A percentile compares a stretch with the other conserved stretches of the same genome.
Conservation (phyloP, 495 filamentous ascomycete species). For the Darksidea phi region DNA sequence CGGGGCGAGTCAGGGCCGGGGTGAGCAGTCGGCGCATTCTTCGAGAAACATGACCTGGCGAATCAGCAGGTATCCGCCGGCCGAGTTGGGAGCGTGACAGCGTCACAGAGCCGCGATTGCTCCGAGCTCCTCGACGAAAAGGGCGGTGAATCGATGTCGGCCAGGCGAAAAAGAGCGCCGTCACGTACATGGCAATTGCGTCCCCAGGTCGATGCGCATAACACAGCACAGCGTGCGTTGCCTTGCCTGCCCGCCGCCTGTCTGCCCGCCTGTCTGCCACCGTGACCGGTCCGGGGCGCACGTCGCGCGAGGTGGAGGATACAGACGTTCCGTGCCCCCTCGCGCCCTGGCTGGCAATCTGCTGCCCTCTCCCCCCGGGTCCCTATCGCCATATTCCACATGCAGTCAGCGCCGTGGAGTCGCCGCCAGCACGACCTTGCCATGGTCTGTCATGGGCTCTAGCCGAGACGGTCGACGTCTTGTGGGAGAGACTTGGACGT, state of each 20-base stretch:
- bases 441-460: constrained; percentile 28
- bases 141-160: constrained; percentile 29
- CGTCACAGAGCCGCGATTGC: constrained; percentile 30
- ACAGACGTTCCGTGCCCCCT: constrained; percentile 10
- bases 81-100: constrained; percentile 22
- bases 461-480: neutral
- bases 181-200: constrained; percentile 1
- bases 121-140: constrained; percentile 30
- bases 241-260: neutral
- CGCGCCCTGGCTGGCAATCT: constrained; percentile 12
- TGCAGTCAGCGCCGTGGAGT: neutral
- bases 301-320: constrained; percentile 13
- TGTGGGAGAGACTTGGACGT: neutral
- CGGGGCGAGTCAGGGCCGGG: constrained; percentile 20
- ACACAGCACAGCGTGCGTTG: neutral
- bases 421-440: constrained; percentile 5
- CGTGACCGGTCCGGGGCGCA: constrained; percentile 12
- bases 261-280: no score
- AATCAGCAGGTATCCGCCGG: constrained; percentile 26
- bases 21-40: constrained; percentile 13
- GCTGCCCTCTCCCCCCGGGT: constrained; percentile 15
- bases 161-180: neutral
- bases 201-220: neutral
- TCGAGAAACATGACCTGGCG: neutral
- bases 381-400: neutral